Conservation (phyloP, 192 early-diverging fungal species). For the Entomortierella beljakovae region DNA sequence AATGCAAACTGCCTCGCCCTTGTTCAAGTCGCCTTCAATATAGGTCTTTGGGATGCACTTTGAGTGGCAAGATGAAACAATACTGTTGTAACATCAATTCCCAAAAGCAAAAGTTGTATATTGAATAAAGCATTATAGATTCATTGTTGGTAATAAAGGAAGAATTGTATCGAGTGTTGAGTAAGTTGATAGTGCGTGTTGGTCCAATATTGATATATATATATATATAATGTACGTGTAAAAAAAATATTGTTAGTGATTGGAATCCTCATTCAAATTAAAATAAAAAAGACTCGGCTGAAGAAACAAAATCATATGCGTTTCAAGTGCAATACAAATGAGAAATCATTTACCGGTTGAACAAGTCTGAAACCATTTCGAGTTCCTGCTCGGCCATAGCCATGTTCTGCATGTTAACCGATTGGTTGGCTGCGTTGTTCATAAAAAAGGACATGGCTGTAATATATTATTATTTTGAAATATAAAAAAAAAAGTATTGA, state of each 20-base stretch:
- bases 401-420: constrained; percentile 72
- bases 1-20: constrained; percentile 91
- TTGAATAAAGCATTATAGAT: neutral
- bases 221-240: no score
- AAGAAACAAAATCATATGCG: no score
- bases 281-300: neutral
- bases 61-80: constrained; percentile 81
- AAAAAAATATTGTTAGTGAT: neutral
- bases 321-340: no score
- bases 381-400: constrained; percentile 85
- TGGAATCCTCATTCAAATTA: neutral
- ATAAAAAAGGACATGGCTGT: constrained; percentile 56
- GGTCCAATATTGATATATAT: no score
- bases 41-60: constrained; percentile 90
- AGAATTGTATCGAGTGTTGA: neutral
- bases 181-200: no score
- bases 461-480: no score
- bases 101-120: neutral
- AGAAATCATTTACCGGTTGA: constrained; percentile 74
- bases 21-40: constrained; percentile 84
- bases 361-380: constrained; percentile 86
- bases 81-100: constrained; percentile 46
- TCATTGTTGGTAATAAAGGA: neutral
- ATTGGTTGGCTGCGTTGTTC: constrained; percentile 55
- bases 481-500: no score